Conservation (phyloP, 2,329 filamentous ascomycete genomes). For the Huntiella savannae region DNA sequence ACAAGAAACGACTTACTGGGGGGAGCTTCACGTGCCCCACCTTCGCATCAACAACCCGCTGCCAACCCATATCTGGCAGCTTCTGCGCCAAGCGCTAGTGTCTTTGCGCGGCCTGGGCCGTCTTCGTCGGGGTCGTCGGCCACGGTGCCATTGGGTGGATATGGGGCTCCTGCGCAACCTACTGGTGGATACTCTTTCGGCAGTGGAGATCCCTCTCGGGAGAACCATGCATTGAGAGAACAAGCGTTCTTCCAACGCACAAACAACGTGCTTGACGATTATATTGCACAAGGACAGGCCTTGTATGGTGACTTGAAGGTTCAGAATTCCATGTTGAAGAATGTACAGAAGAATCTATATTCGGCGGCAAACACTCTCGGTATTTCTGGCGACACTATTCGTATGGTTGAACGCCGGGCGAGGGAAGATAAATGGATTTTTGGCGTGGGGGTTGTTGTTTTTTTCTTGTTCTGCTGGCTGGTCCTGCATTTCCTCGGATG, state of each 20-base stretch:
- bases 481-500: constrained; percentile 69
- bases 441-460: constrained; percentile 65
- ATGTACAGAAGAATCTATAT: constrained; percentile 77
- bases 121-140: not conserved
- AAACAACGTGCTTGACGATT: constrained; percentile 77
- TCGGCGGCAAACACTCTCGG: constrained; percentile 87
- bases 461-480: constrained; percentile 82
- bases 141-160: not conserved
- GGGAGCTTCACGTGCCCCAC: constrained; percentile 47
- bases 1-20: constrained; percentile 72
- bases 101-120: not conserved
- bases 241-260: constrained; percentile 72
- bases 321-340: constrained; percentile 88
- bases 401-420: constrained; percentile 83
- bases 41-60: constrained; percentile 18
- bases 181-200: constrained; percentile 21
- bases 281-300: constrained; percentile 74
- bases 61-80: constrained; percentile 69
- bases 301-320: constrained; percentile 76
- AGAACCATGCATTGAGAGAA: constrained; percentile 71
- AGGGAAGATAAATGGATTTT: constrained; percentile 98
- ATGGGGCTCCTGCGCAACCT: constrained; percentile 3
- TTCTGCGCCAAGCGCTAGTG: constrained; percentile 11
- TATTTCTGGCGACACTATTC: constrained; percentile 85
- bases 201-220: constrained; percentile 46